phyloP scores from a whole-genome alignment of 306 rosid genomes.

The Oxytropis ochrocephala region DNA sequence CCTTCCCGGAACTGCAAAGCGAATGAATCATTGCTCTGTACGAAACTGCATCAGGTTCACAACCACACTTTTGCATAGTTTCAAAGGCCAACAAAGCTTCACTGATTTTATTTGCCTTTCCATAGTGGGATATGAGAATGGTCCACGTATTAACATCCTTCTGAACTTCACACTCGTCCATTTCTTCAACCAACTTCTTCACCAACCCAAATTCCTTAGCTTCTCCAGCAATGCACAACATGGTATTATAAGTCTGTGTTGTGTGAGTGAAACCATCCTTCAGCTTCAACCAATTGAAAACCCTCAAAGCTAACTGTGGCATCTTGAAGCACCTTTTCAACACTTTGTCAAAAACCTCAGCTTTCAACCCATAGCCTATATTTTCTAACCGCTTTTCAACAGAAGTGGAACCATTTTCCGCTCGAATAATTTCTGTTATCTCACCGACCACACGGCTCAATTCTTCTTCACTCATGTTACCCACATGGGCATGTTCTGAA shows the following conservation, averaged over 20 bases:
- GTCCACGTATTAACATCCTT: conserved; percentile 80
- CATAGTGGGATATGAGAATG: conserved; percentile 61
- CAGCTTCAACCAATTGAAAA: conserved; percentile 64
- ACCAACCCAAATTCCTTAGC: conserved; percentile 55
- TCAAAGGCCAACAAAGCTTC: conserved; percentile 52
- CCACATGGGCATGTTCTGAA: conserved; percentile 29
- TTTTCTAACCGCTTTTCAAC: conserved; percentile 58
- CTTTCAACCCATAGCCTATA: conserved; percentile 29
- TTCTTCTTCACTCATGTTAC: conserved; percentile 33
- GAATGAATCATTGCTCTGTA: conserved; percentile 43
- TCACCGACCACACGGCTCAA: conserved; percentile 51
- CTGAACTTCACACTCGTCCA: conserved; percentile 38
- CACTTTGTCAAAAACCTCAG: conserved; percentile 62
- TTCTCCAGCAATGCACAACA: conserved; percentile 73
- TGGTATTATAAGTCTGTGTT: conserved; percentile 51
- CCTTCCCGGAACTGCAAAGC: conserved; percentile 61
- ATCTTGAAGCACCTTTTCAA: conserved; percentile 80
- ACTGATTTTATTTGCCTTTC: conserved; percentile 57
- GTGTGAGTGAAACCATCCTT: conserved; percentile 50
- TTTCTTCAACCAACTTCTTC: conserved; percentile 65
- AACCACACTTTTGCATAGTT: conserved; percentile 52
- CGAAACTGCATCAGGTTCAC: conserved; percentile 59
- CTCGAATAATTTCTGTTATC: conserved; percentile 42
- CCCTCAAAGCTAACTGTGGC: conserved; percentile 57
- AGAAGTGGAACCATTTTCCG: conserved; percentile 26